Evolutionary conservation across 2,329 filamentous ascomycete species (phyloP).

Genomic region (Colletotrichum sp.): DNA sequence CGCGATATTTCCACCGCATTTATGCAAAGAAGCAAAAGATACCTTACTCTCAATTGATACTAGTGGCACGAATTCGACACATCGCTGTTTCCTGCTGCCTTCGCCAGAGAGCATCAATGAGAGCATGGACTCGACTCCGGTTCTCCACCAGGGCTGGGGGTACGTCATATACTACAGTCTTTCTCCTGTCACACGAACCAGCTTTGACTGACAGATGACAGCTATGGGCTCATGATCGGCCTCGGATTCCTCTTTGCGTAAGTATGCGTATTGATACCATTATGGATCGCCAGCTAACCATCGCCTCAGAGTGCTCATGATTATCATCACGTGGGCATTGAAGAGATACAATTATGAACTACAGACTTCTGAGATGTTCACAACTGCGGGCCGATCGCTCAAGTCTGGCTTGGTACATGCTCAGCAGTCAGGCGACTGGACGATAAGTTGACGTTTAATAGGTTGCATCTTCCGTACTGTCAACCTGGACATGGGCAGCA

Average conservation of each 20-base stretch:
- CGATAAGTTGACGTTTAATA: rapidly evolving
- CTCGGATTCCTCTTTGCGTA: slow-evolving; percentile 19
- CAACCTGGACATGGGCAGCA: slow-evolving; percentile 92
- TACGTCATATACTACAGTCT: background rate
- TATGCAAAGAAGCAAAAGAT: rapidly evolving
- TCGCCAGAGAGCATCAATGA: background rate
- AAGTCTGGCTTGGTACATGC: slow-evolving; percentile 76
- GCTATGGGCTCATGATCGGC: slow-evolving; percentile 22
- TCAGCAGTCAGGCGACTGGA: rapidly evolving
- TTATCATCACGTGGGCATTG: slow-evolving; percentile 71
- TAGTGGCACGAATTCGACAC: background rate
- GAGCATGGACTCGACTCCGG: slow-evolving; percentile 14
- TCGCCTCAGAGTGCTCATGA: slow-evolving; percentile 34
- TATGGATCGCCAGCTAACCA: no score
- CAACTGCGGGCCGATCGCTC: slow-evolving; percentile 83
- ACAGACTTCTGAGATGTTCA: slow-evolving; percentile 93
- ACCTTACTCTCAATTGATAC: background rate
- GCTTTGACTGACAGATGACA: background rate
- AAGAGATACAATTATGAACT: slow-evolving; percentile 69
- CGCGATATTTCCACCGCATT: rapidly evolving
- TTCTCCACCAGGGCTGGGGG: slow-evolving; percentile 21
- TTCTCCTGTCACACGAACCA: background rate
- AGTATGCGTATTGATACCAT: no score
- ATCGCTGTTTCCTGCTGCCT: background rate
- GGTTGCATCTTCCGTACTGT: slow-evolving; percentile 85